phyloP scores from a whole-genome alignment of 2,329 filamentous ascomycete genomes.

The Paecilomyces sp. region DNA sequence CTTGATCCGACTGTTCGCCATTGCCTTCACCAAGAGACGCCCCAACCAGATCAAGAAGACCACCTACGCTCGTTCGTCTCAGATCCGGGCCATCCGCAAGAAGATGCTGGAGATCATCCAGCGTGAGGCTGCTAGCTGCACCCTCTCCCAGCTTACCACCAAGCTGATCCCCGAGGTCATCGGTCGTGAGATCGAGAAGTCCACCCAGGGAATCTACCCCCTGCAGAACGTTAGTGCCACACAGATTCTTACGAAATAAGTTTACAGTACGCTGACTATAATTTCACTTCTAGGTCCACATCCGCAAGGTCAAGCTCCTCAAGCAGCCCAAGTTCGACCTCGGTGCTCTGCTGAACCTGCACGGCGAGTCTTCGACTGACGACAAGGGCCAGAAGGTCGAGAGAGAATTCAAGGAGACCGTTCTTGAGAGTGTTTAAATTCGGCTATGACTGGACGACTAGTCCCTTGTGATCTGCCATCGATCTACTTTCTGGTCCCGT shows the following conservation, averaged over 20 bases:
- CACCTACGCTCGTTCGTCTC: slow-evolving; percentile 92
- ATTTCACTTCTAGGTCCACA: slow-evolving; percentile 68
- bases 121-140: slow-evolving; percentile 90
- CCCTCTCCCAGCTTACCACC: slow-evolving; percentile 88
- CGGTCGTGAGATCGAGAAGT: slow-evolving; percentile 99
- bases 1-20: slow-evolving; percentile 97
- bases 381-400: slow-evolving; percentile 98
- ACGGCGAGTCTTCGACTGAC: slow-evolving; percentile 94
- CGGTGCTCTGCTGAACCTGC: slow-evolving; percentile 87
- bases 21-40: slow-evolving; percentile 98
- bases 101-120: slow-evolving; percentile 99
- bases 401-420: slow-evolving; percentile 98
- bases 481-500: not conserved
- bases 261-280: slow-evolving; percentile 24
- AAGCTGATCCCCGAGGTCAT: slow-evolving; percentile 99
- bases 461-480: slow-evolving; percentile 50
- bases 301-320: slow-evolving; percentile 99
- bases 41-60: slow-evolving; percentile 99
- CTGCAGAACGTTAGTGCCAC: slow-evolving; percentile 79
- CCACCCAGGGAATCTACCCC: slow-evolving; percentile 98
- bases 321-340: slow-evolving; percentile 99
- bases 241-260: not conserved
- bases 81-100: slow-evolving; percentile 96
- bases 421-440: slow-evolving; percentile 85
- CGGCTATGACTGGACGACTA: slow-evolving; percentile 59